Evolutionary conservation across 1,139 yeast species (phyloP).

Genomic region (Blastobotrys buckinghamii): DNA sequence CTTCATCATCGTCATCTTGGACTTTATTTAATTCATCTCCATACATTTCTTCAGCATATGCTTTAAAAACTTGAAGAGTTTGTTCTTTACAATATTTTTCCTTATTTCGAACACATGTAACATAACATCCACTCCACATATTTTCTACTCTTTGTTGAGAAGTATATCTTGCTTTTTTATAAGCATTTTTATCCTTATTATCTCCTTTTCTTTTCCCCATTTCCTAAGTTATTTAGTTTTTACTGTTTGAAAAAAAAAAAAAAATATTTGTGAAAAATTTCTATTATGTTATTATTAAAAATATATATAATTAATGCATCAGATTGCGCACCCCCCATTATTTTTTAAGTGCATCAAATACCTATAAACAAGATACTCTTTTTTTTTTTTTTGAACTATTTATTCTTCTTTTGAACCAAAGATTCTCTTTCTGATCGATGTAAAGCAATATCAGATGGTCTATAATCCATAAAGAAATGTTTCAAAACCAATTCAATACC

Average conservation of each 20-base stretch:
- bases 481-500: slow-evolving; percentile 76
- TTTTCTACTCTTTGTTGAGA: slow-evolving; percentile 49
- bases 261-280: not conserved
- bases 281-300: not conserved
- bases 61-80: slow-evolving; percentile 54
- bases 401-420: slow-evolving; percentile 29
- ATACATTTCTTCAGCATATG: slow-evolving; percentile 34
- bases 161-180: slow-evolving; percentile 12
- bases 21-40: slow-evolving; percentile 28
- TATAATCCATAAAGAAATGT: slow-evolving; percentile 80
- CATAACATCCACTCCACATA: slow-evolving; percentile 75
- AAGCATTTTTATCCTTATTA: not conserved
- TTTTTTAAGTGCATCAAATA: no score
- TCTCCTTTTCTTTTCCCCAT: slow-evolving; percentile 10
- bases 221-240: slow-evolving; percentile 6
- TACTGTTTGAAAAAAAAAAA: not conserved
- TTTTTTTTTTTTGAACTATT: slow-evolving; percentile 17
- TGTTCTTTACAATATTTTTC: slow-evolving; percentile 75
- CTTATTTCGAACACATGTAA: slow-evolving; percentile 74
- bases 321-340: not conserved
- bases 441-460: slow-evolving; percentile 84
- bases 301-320: no score
- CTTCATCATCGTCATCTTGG: slow-evolving; percentile 21
- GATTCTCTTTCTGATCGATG: slow-evolving; percentile 30
- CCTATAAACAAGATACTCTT: not conserved